Evolutionary conservation across 441 rosid genomes (phyloP).

Genomic region (Bocquillonia castaneifolia): DNA sequence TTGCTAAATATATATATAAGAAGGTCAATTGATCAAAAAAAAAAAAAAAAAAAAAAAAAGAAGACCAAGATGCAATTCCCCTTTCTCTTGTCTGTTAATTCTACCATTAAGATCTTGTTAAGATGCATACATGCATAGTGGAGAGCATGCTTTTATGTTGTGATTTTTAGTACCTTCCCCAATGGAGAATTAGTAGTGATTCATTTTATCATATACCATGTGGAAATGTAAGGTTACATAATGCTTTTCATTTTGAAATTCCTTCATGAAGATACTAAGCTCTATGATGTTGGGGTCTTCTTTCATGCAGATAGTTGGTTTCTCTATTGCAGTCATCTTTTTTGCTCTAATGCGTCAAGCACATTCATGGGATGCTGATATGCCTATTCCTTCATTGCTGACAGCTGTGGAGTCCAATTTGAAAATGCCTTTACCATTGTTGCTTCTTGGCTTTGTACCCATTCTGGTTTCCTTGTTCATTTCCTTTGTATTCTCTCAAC

Average conservation of each 20-base stretch:
- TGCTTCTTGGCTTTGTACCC: conserved; percentile 53
- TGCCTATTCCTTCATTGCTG: conserved; percentile 70
- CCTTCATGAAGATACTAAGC: background rate
- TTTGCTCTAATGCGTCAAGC: conserved; percentile 86
- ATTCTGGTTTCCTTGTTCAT: conserved; percentile 49
- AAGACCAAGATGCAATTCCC: background rate
- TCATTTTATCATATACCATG: background rate
- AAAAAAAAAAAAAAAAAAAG: too few relatives aligned
- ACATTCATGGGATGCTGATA: conserved; percentile 59
- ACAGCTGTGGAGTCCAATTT: conserved; percentile 75
- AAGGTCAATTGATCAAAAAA: too few relatives aligned
- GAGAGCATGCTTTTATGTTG: background rate
- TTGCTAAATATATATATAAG: background rate
- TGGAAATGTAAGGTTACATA: background rate
- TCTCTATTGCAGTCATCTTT: conserved; percentile 54
- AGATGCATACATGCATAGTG: background rate
- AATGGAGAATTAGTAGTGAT: background rate
- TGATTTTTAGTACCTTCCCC: conserved; percentile 3
- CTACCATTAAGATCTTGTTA: background rate
- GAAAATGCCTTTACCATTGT: conserved; percentile 69
- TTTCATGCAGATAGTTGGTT: conserved; percentile 59
- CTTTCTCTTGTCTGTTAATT: background rate
- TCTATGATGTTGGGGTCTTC: conserved; percentile 13
- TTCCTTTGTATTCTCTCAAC: conserved; percentile 63
- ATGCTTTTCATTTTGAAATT: background rate